phyloP scores from a whole-genome alignment of 2,329 filamentous ascomycete species.

The Colletotrichum tabaci region DNA sequence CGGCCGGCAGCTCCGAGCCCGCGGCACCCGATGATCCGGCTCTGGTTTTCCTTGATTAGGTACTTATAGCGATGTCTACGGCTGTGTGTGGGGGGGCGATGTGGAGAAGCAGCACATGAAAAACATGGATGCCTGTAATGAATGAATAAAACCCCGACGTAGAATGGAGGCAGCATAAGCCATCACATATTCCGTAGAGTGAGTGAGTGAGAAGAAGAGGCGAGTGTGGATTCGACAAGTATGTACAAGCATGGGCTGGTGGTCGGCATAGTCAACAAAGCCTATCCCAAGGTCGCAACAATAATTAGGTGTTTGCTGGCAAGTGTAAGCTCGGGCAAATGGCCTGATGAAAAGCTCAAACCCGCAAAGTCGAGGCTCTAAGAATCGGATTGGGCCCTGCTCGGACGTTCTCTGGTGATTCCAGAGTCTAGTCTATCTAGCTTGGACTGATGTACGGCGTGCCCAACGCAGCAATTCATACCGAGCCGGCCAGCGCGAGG shows the following conservation, averaged over 20 bases:
- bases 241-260: constrained; percentile 9
- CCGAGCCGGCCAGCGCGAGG: constrained; percentile 13
- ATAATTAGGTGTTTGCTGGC: constrained; percentile 21
- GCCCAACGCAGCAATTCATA: constrained; percentile 12
- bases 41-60: constrained; percentile 19
- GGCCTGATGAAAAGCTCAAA: constrained; percentile 33
- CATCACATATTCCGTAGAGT: background rate
- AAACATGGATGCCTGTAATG: too few species aligned
- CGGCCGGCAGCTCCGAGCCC: constrained; percentile 27
- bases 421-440: constrained; percentile 25
- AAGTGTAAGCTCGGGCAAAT: constrained; percentile 38
- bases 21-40: constrained; percentile 37
- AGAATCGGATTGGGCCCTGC: constrained; percentile 10
- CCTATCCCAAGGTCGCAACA: constrained; percentile 13
- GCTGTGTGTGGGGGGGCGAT: background rate
- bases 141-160: background rate
- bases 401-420: constrained; percentile 33
- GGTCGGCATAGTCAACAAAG: constrained; percentile 2
- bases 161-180: background rate
- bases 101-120: background rate
- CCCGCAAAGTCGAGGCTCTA: constrained; percentile 11
- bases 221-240: background rate
- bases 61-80: constrained; percentile 13
- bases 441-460: constrained; percentile 26
- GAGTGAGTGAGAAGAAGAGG: background rate